A percentile compares a stretch with the other conserved stretches of the same genome.
Evolutionary conservation across 768 basidiomycete genomes (phyloP).

Genomic region (Kwoniella sp.): DNA sequence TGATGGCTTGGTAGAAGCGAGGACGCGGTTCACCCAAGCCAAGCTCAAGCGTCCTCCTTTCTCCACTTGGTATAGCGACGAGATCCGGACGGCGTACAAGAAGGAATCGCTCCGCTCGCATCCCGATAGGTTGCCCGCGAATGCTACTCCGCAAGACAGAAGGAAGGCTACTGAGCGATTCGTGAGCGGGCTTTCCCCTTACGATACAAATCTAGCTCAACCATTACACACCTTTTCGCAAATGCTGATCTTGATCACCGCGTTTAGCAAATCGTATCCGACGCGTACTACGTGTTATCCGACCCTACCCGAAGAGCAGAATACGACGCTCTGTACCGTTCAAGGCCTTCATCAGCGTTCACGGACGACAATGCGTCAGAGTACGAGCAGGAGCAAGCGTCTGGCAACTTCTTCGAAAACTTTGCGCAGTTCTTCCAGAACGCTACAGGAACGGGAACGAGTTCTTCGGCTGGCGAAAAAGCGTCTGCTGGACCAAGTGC

Average conservation of each 20-base stretch:
- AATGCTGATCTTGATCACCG: not conserved
- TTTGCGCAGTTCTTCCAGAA: conserved; percentile 73
- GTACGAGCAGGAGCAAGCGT: conserved; percentile 60
- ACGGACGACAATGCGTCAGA: conserved; percentile 47
- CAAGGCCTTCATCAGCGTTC: conserved; percentile 43
- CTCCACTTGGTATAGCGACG: conserved; percentile 33
- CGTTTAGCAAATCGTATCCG: conserved; percentile 71
- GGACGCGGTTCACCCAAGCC: too few species aligned
- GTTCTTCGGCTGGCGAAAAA: conserved; percentile 31
- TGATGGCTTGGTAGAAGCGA: too few species aligned
- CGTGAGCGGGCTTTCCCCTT: conserved; percentile 19
- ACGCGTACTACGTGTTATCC: conserved; percentile 91
- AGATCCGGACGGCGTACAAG: conserved; percentile 53
- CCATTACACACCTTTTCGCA: too few species aligned
- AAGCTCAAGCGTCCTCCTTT: not conserved
- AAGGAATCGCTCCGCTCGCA: conserved; percentile 68
- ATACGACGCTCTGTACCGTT: conserved; percentile 56
- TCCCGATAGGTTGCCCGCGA: conserved; percentile 73
- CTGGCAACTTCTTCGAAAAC: conserved; percentile 72
- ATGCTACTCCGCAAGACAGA: conserved; percentile 71
- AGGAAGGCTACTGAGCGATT: conserved; percentile 78
- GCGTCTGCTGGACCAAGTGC: conserved; percentile 12
- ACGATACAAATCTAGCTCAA: too few species aligned
- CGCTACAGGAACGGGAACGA: conserved; percentile 50
- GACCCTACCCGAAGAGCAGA: conserved; percentile 63